These are phyloP conservation scores for Crassisporium funariophilum DNA, from an alignment of 768 basidiomycete species.

Conservation along the genomic window DNA sequence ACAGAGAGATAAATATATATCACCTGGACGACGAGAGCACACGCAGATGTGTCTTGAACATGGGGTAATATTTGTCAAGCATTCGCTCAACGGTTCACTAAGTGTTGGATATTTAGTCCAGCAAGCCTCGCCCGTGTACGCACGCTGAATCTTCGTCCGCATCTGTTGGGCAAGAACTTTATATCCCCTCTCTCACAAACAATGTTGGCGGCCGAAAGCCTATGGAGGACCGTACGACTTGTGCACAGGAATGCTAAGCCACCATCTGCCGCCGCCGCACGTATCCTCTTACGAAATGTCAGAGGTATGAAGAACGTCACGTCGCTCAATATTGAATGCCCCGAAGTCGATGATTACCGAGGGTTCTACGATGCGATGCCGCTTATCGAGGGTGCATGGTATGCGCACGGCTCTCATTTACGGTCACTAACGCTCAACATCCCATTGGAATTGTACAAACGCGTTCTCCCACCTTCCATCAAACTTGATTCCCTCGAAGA, in stretches of 20 bases:
- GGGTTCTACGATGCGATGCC: conserved; percentile 4
- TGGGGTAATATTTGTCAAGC: conserved; percentile 10
- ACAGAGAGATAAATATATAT: conserved; percentile 11
- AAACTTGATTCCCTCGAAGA: conserved; percentile 7
- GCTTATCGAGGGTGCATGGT: conserved; percentile 2
- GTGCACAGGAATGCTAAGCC: background rate
- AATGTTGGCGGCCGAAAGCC: background rate
- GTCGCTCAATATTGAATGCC: conserved; percentile 11
- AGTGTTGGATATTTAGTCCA: too few relatives aligned
- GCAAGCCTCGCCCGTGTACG: too few relatives aligned
- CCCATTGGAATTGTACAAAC: conserved; percentile 5
- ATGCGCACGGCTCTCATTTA: conserved; percentile 1
- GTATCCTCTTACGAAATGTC: conserved; percentile 8
- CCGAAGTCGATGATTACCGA: conserved; percentile 2
- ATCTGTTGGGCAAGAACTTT: conserved; percentile 8
- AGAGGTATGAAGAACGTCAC: conserved; percentile 10
- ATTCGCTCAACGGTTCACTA: too few relatives aligned
- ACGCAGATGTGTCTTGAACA: conserved; percentile 4
- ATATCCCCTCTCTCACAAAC: background rate
- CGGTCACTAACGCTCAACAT: conserved; percentile 1
- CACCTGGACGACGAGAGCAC: conserved; percentile 8
- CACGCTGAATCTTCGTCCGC: conserved; percentile 12
- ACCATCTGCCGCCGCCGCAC: background rate
- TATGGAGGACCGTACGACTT: background rate
- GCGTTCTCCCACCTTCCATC: background rate